Evolutionary conservation across 2,329 filamentous ascomycete species (phyloP), one percentile per base, ranked within the genome.

Genomic region (Aspergillus carbonarius): DNA sequence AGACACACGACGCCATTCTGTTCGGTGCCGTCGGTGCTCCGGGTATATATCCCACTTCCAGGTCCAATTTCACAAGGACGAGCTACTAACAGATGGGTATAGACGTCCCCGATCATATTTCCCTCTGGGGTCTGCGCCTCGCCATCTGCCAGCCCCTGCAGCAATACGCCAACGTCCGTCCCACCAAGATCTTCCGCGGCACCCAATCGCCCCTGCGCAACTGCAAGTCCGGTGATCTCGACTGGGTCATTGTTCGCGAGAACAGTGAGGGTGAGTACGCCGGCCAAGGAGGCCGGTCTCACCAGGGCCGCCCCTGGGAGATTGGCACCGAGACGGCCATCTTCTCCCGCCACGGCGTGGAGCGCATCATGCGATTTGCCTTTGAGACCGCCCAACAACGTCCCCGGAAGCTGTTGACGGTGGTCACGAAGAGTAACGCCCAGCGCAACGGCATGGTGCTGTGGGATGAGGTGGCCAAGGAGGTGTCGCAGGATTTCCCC

Each of bases 11-110:
- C 67, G 87, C 87, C 2, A 87, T 89, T 55, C 81, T 88, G 46
- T 89, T 90, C 61, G 87, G 87, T 13, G 86, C 87, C 6, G 87
- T 89, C 5, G 87, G 87, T 12, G 85, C 83, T 47, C 85, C 84
- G 20, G 78, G 80, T 80, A 66, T 55, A 60, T 44, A 46, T 17
- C 39, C 23, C 18, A 13, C 18, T 46, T 13, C 13, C 9, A 32
- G 10, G 3, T 1, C 9, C 30, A 2, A 32, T 10, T 32, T 9
- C 9, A 5, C 12, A 40, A 25, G 27, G 0, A 9, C 12, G 10
- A 34, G n/a, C n/a, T n/a, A 6, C 25, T n/a, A 30, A 40, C 27
- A 49, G 32, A 34, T 8, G 6, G 8, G 25, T 23, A 3, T 48
- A 80, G 80, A 85, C 52, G 85, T 89, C 0, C 86, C 87, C 1